Base-by-base conservation (phyloP, 1,284 basidiomycete genomes). In the Hemileia vastatrix region DNA sequence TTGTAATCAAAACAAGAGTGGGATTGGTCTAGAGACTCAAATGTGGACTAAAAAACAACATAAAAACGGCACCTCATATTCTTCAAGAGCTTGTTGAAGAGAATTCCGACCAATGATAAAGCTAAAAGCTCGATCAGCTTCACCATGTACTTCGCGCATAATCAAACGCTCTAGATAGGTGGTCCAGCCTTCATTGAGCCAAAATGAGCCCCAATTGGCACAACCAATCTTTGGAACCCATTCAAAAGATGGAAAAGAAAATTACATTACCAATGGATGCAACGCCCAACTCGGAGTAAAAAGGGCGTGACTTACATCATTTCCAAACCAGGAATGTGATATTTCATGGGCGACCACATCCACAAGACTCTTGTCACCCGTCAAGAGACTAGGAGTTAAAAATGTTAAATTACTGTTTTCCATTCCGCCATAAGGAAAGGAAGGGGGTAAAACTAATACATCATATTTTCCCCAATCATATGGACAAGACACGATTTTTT, bases 401-500 rank as follows among this genome's bases (percentile, higher is more conserved):
- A n/a, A 59, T 9, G 58, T 52, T 31, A 21, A 45, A 31, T 63
- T 63, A 36, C 49, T 64, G 45, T 76, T 73, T 62, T 76, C 72
- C 72, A 75, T 74, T 31, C 74, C 76, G 21, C 76, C 77, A 65
- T 76, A 96, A 0, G 93, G 93, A 81, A 96, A 97, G 0, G 88
- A 88, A 13, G 90, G 87, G 0, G 94, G 94, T 6, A 96, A 80
- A n/a, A 97, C 87, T 31, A 97, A 80, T 5, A 93, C 78, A 75
- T 96, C 92, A 72, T 92, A 96, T 2, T 92, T 86, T 1, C 88
- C 87, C 78, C 94, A 97, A 53, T 81, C 80, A 76, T 97, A 98
- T 0, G 83, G 79, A 0, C 81, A 82, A 1, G 68, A 66, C 2
- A 89, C 81, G 44, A 91, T 76, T 40, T 78, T 79, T 76, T 95